Conservation (phyloP, 2,329 filamentous ascomycete genomes). For the Claviceps digitariae region DNA sequence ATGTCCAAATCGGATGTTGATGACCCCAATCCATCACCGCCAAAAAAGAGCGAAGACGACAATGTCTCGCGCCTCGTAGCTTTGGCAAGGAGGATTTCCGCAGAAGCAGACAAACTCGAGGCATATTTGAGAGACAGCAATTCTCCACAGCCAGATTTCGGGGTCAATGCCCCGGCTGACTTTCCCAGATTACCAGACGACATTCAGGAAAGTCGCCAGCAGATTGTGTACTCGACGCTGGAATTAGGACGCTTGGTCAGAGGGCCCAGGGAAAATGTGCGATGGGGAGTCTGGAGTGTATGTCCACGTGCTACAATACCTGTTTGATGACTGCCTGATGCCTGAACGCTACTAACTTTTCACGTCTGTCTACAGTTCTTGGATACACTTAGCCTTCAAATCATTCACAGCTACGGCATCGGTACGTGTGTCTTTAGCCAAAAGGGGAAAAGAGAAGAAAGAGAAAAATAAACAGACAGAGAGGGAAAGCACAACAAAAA, state of each 20-base stretch:
- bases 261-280: constrained; percentile 35
- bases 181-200: constrained; percentile 34
- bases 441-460: too few relatives aligned
- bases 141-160: constrained; percentile 30
- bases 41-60: not conserved
- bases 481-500: too few relatives aligned
- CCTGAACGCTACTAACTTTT: not conserved
- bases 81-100: constrained; percentile 33
- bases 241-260: constrained; percentile 34
- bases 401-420: constrained; percentile 36
- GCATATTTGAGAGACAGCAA: constrained; percentile 29
- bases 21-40: not conserved
- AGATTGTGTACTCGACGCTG: constrained; percentile 33
- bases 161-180: constrained; percentile 27
- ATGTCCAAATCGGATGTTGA: constrained; percentile 1
- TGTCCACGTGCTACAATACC: constrained; percentile 14
- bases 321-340: too few relatives aligned
- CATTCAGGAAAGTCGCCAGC: constrained; percentile 29
- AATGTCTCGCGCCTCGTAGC: constrained; percentile 26
- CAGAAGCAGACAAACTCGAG: constrained; percentile 36
- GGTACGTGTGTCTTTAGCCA: constrained; percentile 17
- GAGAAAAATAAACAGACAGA: not conserved
- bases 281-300: constrained; percentile 40
- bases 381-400: constrained; percentile 34
- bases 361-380: constrained; percentile 24